Evolutionary conservation across 2,329 filamentous ascomycete species (phyloP).

Genomic region (Calonectria multiphialidica): DNA sequence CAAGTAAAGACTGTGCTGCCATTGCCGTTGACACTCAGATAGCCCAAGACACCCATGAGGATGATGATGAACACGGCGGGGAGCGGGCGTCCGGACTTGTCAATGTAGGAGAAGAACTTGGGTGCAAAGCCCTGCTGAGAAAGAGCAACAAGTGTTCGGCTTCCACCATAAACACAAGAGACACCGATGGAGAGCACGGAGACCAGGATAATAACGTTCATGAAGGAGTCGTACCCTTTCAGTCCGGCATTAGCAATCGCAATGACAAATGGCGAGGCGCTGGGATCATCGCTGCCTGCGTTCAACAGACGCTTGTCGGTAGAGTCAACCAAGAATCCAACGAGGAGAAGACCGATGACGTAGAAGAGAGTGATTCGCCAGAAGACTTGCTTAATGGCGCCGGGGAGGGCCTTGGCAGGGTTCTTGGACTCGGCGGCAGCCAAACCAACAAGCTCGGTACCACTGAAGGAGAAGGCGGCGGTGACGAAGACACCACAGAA

Average conservation of each 20-base stretch:
- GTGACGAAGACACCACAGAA: constrained; percentile 74
- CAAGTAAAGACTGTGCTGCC: constrained; percentile 71
- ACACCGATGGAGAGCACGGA: constrained; percentile 71
- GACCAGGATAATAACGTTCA: constrained; percentile 71
- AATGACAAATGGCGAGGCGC: constrained; percentile 68
- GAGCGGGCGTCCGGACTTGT: constrained; percentile 68
- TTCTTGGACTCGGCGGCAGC: constrained; percentile 79
- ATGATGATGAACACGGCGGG: constrained; percentile 61
- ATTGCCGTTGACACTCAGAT: constrained; percentile 56
- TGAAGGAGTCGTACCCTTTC: constrained; percentile 64
- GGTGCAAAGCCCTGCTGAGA: constrained; percentile 71
- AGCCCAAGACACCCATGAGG: constrained; percentile 63
- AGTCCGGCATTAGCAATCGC: constrained; percentile 67
- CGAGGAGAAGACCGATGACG: constrained; percentile 63
- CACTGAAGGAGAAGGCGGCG: constrained; percentile 79
- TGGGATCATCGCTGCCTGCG: constrained; percentile 54
- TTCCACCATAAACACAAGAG: constrained; percentile 70
- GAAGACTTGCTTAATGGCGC: constrained; percentile 84
- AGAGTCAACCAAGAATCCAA: constrained; percentile 62
- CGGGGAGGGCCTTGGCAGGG: constrained; percentile 79
- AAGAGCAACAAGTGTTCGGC: constrained; percentile 69
- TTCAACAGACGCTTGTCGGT: constrained; percentile 61
- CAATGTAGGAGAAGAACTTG: constrained; percentile 67
- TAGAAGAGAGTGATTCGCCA: constrained; percentile 70
- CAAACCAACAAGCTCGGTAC: constrained; percentile 81